Base-by-base conservation (phyloP, 2,329 filamentous ascomycete species). In the Verruconis gallopava region DNA sequence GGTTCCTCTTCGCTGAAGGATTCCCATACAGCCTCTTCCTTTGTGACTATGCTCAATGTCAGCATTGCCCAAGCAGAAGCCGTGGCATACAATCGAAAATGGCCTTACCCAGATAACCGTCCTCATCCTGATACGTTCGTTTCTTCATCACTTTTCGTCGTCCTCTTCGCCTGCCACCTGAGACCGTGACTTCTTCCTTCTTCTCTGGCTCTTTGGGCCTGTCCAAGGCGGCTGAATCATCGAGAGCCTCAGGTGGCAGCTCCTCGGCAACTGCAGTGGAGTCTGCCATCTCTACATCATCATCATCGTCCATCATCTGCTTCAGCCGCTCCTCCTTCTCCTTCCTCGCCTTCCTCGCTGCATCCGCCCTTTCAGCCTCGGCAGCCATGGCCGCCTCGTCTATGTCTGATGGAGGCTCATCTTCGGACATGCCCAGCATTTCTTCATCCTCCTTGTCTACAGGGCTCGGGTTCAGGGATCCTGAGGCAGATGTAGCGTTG, bases 1-100 rank as follows among this genome's bases (percentile, higher is more conserved):
- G 78, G 73, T 49, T 94, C 86, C 48, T 93, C 86, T 57, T 95
- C 88, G 0, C 85, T 93, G 64, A 93, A 94, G 0, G 82, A 89
- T 58, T 95, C 88, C 88, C 88, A 95, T 0, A 72, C 80, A 0
- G 73, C 64, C 55, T 93, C 85, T 60, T 93, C 83, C 49, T 80
- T 81, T 2, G 86, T 94, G 21, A 94, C 88, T 91, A 25, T 19
- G n/a, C 6, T 14, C 2, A 14, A 56, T 41, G 55, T n/a, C 4
- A 21, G 51, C 30, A 47, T 11, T 14, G 21, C n/a, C 13, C 14
- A 35, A 50, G 49, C 44, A 42, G 14, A 35, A 19, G 21, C 9
- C 4, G 19, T 15, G 11, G 32, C 28, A 13, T 12, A 11, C n/a
- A 38, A 38, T 11, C 9, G 17, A 4, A 19, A 15, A 30, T 17